Conservation (phyloP, 2,329 filamentous ascomycete genomes). For the Lomentospora prolificans region DNA sequence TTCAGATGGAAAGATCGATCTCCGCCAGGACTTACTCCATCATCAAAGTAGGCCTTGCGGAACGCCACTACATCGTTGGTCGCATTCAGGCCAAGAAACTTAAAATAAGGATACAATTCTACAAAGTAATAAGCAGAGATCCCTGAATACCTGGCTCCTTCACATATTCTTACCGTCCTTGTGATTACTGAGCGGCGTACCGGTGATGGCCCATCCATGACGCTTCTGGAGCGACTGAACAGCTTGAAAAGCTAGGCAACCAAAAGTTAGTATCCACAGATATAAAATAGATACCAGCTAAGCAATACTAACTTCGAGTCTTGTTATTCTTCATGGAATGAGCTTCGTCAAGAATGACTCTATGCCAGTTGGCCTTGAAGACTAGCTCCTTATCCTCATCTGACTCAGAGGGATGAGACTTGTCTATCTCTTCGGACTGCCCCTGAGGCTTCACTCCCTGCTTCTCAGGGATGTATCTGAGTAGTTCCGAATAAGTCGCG, state of each 20-base stretch:
- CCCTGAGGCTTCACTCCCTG: too few species aligned
- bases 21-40: neutral
- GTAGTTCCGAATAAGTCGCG: neutral
- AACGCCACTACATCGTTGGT: neutral
- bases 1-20: neutral
- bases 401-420: too few species aligned
- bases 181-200: neutral
- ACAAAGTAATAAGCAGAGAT: too few species aligned
- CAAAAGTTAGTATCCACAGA: neutral
- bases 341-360: constrained; percentile 48
- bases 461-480: neutral
- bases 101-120: constrained; percentile 27
- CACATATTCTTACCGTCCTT: neutral
- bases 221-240: neutral
- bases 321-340: constrained; percentile 43
- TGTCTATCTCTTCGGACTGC: too few species aligned
- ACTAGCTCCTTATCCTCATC: constrained; percentile 18
- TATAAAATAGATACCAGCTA: too few species aligned
- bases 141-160: too few species aligned
- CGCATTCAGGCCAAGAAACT: constrained; percentile 19
- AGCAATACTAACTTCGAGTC: constrained; percentile 19
- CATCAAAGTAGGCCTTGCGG: neutral
- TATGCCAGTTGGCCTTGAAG: constrained; percentile 30
- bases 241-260: neutral
- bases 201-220: neutral